Evolutionary conservation across 805 yeast species (phyloP).

Genomic region (Yamadazyma scolyti): DNA sequence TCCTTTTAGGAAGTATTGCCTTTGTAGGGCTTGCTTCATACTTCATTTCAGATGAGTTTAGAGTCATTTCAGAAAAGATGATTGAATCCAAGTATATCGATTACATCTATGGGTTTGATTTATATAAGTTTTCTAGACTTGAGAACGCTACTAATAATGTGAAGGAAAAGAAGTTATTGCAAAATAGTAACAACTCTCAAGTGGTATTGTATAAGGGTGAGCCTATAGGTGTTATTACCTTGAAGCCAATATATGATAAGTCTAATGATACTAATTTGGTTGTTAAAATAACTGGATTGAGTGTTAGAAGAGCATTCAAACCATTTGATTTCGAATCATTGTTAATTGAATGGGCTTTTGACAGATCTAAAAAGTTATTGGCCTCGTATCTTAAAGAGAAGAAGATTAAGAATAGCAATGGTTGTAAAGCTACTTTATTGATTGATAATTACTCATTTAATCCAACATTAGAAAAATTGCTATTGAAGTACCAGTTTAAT

Average conservation of each 20-base stretch:
- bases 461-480: slow-evolving; percentile 27
- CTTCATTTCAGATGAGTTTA: slow-evolving; percentile 47
- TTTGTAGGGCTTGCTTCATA: slow-evolving; percentile 20
- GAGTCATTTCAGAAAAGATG: slow-evolving; percentile 27
- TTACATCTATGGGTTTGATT: slow-evolving; percentile 48
- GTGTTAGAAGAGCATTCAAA: slow-evolving; percentile 65
- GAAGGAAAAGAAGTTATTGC: slow-evolving; percentile 22
- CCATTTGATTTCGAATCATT: slow-evolving; percentile 63
- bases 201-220: slow-evolving; percentile 61
- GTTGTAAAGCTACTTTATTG: slow-evolving; percentile 33
- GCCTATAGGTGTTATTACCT: slow-evolving; percentile 63
- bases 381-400: slow-evolving; percentile 23
- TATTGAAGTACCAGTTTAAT: slow-evolving; percentile 43
- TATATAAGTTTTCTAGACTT: slow-evolving; percentile 42
- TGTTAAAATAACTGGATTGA: slow-evolving; percentile 54
- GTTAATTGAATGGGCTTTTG: slow-evolving; percentile 57
- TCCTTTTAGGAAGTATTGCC: slow-evolving; percentile 8
- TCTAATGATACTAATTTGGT: slow-evolving; percentile 40
- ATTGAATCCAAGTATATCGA: slow-evolving; percentile 19
- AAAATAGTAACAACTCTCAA: slow-evolving; percentile 46
- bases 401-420: slow-evolving; percentile 22
- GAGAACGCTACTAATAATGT: slow-evolving; percentile 9
- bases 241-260: slow-evolving; percentile 37
- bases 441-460: slow-evolving; percentile 56
- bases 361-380: slow-evolving; percentile 42